Evolutionary conservation across 2,329 filamentous ascomycete genomes (phyloP).

Genomic region (Metarhizium guizhouense): DNA sequence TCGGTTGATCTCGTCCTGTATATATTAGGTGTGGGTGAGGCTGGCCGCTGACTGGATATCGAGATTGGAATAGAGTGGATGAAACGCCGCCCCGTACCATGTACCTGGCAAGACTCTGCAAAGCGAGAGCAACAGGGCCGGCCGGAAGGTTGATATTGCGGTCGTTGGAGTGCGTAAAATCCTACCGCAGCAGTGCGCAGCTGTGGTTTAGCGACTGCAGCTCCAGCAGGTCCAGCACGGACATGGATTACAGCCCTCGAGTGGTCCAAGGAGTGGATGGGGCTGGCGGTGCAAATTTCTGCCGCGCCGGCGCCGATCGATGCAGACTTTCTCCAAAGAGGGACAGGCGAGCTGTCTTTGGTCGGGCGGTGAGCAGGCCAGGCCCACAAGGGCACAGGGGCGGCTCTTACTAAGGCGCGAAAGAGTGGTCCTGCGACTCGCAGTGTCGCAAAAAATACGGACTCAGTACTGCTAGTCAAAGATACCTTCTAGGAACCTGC

Average conservation of each 20-base stretch:
- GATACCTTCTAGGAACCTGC: background rate
- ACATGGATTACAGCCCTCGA: background rate
- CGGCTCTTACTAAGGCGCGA: background rate
- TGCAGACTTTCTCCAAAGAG: background rate
- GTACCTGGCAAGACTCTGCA: background rate
- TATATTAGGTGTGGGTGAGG: background rate
- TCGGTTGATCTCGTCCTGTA: background rate
- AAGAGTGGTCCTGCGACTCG: background rate
- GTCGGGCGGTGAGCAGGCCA: background rate
- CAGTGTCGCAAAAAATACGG: background rate
- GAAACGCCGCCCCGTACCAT: background rate
- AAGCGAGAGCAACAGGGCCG: background rate
- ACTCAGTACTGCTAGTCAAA: background rate
- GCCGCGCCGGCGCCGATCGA: conserved; percentile 2
- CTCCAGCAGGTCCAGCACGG: background rate
- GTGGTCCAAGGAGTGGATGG: background rate
- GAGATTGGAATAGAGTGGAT: background rate
- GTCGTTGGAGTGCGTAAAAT: background rate
- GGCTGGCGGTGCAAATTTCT: conserved; percentile 8
- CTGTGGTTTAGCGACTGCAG: background rate
- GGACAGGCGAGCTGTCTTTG: background rate
- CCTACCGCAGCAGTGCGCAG: background rate
- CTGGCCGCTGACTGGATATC: conserved; percentile 3
- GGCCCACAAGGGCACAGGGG: background rate
- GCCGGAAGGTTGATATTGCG: conserved; percentile 1